phyloP scores from a whole-genome alignment of 2,329 filamentous ascomycete species.

The Pyricularia pennisetigena region DNA sequence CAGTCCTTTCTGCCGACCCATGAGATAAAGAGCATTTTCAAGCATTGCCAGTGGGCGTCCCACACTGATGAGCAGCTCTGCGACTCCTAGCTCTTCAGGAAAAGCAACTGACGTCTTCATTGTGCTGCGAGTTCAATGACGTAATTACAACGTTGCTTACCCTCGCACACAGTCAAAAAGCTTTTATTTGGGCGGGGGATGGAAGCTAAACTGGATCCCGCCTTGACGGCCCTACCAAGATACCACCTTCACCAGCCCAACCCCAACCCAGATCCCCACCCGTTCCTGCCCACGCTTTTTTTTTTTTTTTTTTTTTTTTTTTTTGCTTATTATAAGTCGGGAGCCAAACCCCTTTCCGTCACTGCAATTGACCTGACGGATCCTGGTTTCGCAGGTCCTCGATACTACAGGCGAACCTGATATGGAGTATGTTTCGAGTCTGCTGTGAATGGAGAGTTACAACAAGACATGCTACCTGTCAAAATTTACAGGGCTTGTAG shows the following conservation, averaged over 20 bases:
- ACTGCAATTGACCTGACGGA: not conserved
- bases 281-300: not conserved
- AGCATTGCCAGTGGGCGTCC: not conserved
- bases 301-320: too few relatives aligned
- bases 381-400: not conserved
- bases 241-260: not conserved
- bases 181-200: not conserved
- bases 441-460: not conserved
- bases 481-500: not conserved
- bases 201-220: not conserved
- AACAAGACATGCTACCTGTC: not conserved
- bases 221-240: not conserved
- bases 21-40: not conserved
- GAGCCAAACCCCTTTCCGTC: not conserved
- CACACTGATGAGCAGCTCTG: not conserved
- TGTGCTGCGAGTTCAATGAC: not conserved
- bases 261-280: not conserved
- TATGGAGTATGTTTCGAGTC: not conserved
- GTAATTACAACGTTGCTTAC: not conserved
- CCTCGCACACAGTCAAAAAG: not conserved
- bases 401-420: not conserved
- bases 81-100: not conserved
- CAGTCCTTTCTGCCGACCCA: not conserved
- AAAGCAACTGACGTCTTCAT: not conserved
- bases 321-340: not conserved